Evolutionary conservation across 2,329 filamentous ascomycete species (phyloP).

Genomic region (Sclerotinia sclerotiorum): DNA sequence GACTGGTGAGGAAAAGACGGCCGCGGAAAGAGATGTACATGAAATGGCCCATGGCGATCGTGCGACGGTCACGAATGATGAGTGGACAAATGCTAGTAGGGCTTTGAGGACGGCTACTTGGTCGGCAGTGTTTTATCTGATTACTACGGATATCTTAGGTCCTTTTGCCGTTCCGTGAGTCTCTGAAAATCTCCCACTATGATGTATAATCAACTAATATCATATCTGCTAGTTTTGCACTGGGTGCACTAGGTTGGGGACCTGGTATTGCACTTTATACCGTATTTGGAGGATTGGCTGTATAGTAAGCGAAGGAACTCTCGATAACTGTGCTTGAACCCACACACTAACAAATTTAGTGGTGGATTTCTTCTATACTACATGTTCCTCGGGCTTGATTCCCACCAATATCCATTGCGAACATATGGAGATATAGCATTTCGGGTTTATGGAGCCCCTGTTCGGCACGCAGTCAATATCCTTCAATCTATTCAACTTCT

Average conservation of each 20-base stretch:
- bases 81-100: slow-evolving; percentile 49
- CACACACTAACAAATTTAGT: slow-evolving; percentile 1
- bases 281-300: slow-evolving; percentile 24
- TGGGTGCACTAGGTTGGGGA: slow-evolving; percentile 23
- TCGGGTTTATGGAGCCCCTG: slow-evolving; percentile 27
- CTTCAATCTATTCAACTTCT: slow-evolving; percentile 26
- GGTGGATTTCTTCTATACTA: slow-evolving; percentile 28
- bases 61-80: slow-evolving; percentile 39
- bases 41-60: not conserved
- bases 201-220: not conserved
- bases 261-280: slow-evolving; percentile 31
- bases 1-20: slow-evolving; percentile 10
- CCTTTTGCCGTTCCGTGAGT: slow-evolving; percentile 27
- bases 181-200: not conserved
- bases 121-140: slow-evolving; percentile 45
- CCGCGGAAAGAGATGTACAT: not conserved
- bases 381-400: slow-evolving; percentile 32
- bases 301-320: slow-evolving; percentile 4
- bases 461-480: slow-evolving; percentile 31
- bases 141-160: slow-evolving; percentile 29
- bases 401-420: slow-evolving; percentile 29
- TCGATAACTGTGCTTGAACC: too few relatives aligned
- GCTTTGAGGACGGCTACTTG: slow-evolving; percentile 47
- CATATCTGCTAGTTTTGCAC: slow-evolving; percentile 12
- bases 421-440: slow-evolving; percentile 32